Percentiles rank a stretch among this genome's conserved stretches.
Conservation (phyloP, 2,329 filamentous ascomycete genomes). For the Xylaria sp. region DNA sequence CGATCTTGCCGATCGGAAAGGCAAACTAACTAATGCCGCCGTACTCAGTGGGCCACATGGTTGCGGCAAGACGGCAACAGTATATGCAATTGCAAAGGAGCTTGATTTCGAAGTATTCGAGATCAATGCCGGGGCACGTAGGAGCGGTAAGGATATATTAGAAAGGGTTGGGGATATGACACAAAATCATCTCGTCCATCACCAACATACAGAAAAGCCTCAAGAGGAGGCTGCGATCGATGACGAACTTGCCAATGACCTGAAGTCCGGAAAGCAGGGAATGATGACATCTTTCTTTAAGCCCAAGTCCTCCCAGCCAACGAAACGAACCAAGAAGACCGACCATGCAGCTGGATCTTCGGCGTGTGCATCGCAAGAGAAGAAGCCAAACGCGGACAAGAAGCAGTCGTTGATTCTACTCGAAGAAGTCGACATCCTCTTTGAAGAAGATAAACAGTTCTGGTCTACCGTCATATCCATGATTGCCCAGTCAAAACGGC, state of each 20-base stretch:
- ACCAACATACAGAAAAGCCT: conserved; percentile 36
- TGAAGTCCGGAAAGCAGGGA: conserved; percentile 66
- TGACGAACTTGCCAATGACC: conserved; percentile 49
- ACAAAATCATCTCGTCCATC: conserved; percentile 78
- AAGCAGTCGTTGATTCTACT: conserved; percentile 92
- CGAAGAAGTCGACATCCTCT: conserved; percentile 90
- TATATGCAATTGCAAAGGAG: conserved; percentile 88
- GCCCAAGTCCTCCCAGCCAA: conserved; percentile 35
- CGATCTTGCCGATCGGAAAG: conserved; percentile 16
- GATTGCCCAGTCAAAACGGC: conserved; percentile 78
- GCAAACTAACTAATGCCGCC: conserved; percentile 65
- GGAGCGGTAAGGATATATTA: conserved; percentile 83
- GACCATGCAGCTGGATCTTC: conserved; percentile 6
- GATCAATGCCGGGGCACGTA: conserved; percentile 76
- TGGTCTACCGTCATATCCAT: conserved; percentile 77
- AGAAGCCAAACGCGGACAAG: conserved; percentile 50
- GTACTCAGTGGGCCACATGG: conserved; percentile 84
- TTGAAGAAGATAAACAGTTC: conserved; percentile 93
- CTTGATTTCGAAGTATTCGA: conserved; percentile 92
- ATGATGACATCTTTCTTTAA: conserved; percentile 81
- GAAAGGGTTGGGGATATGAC: conserved; percentile 97
- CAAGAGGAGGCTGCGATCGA: conserved; percentile 32
- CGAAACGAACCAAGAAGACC: conserved; percentile 31
- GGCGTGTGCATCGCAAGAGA: conserved; percentile 22
- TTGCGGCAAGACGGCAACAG: conserved; percentile 86